Evolutionary conservation across 2,329 filamentous ascomycete species (phyloP).

Genomic region (Pestalotiopsis sp.): DNA sequence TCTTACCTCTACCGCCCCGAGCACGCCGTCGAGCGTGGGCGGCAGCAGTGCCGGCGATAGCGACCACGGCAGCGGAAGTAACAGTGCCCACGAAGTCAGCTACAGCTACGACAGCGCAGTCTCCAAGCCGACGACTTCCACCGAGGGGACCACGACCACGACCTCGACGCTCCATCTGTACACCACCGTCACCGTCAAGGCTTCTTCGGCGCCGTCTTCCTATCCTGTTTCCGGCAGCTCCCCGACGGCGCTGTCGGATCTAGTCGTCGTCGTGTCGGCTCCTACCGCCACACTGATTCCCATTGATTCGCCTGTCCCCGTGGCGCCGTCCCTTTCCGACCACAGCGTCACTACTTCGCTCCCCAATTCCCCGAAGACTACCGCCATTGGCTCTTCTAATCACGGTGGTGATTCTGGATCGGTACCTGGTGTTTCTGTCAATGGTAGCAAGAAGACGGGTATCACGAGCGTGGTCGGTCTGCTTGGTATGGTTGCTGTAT

Average conservation of each 20-base stretch:
- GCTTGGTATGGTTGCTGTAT: not conserved
- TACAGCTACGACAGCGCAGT: not conserved
- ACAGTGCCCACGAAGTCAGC: not conserved
- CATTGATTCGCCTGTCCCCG: not conserved
- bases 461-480: not conserved
- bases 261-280: constrained; percentile 2
- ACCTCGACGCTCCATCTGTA: not conserved
- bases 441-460: not conserved
- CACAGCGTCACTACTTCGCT: not conserved
- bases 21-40: not conserved
- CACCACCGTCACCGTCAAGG: not conserved
- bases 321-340: not conserved
- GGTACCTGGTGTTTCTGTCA: not conserved
- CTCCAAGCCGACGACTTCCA: not conserved
- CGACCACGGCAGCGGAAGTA: not conserved
- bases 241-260: not conserved
- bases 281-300: constrained; percentile 2
- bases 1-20: constrained; percentile 15
- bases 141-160: not conserved
- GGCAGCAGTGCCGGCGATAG: not conserved
- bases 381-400: not conserved
- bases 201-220: not conserved
- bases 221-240: not conserved
- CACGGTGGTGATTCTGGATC: not conserved
- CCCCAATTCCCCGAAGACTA: not conserved